Base-by-base conservation (phyloP, 108 stramenopile genomes). In the Conticribra weissflogii region DNA sequence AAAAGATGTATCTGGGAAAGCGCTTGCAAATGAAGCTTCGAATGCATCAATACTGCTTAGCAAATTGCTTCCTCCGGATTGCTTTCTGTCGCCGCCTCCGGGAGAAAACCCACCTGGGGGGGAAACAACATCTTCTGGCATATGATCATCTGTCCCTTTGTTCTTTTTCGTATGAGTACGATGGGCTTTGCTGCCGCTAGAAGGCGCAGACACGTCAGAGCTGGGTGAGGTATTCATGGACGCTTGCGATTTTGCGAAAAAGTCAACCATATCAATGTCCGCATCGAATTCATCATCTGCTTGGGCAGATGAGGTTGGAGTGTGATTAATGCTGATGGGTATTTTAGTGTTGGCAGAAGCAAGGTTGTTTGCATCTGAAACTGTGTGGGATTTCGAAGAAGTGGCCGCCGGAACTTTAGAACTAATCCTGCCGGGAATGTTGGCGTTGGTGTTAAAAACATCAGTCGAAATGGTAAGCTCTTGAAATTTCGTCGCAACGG, bases 41-140 rank as follows among this genome's bases (percentile, higher is more conserved):
- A 92, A 92, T 19, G 87, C 90, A 61, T 88, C 90, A 56, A 92
- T 76, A 47, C 88, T 92, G 70, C 85, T 87, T 21, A 78, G 50
- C n/a, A 76, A 48, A 72, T 66, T 79, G 56, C 59, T 58, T 45
- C 74, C 59, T 9, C 32, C 59, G 31, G 15, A 27, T 4, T 51
- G 30, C 48, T 60, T 54, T 52, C 27, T 65, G 19, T n/a, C 36
- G 17, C 22, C 50, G 15, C 23, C 16, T 8, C 33, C 50, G 12
- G 59, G 61, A 45, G 54, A 56, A 7, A 63, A 66, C 29, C 28
- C 45, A 17, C 52, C 59, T 14, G 56, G 33, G 18, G 36, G 2
- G 3, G 59, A n/a, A 3, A 76, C 59, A 29, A 76, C 36, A 36
- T 76, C 75, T 23, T 34, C 60, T 21, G 75, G 75, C 75, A 76